Evolutionary conservation across 2,329 filamentous ascomycete genomes (phyloP).

Genomic region (Tolypocladium nubicola): DNA sequence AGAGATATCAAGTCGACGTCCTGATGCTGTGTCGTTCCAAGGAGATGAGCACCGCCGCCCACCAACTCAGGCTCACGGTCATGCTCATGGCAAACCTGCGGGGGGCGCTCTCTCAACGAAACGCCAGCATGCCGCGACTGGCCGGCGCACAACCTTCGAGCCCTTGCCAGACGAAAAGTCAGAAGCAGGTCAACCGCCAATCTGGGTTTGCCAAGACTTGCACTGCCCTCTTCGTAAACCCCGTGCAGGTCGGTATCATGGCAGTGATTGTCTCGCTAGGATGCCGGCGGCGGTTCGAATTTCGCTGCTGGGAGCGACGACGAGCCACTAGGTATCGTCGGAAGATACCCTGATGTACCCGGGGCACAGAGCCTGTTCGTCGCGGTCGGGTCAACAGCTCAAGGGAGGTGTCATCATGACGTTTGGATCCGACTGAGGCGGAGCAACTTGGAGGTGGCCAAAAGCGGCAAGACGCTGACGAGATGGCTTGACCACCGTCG

Average conservation of each 20-base stretch:
- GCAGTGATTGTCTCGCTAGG: not conserved
- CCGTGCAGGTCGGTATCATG: not conserved
- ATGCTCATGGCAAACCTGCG: not conserved
- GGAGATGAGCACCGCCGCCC: too few species aligned
- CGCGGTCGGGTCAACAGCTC: not conserved
- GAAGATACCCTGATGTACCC: not conserved
- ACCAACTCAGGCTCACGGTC: too few species aligned
- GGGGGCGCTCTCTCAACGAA: not conserved
- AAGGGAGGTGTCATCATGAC: not conserved
- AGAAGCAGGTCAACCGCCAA: not conserved
- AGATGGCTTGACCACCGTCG: not conserved
- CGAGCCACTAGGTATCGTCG: not conserved
- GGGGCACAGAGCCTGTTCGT: not conserved
- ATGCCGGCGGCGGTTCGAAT: not conserved
- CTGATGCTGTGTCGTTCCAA: not conserved
- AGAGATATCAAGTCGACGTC: not conserved
- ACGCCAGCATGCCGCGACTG: not conserved
- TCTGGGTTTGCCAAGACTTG: constrained; percentile 2
- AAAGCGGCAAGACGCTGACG: constrained; percentile 5
- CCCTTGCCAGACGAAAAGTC: not conserved
- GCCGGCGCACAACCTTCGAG: not conserved
- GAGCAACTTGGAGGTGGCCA: constrained; percentile 6
- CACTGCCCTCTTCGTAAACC: constrained; percentile 2
- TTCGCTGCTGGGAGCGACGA: not conserved
- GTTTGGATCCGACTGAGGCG: constrained; percentile 9